A percentile compares a stretch with the other conserved stretches of the same genome.
Evolutionary conservation across 768 basidiomycete genomes (phyloP).

Genomic region (Mycena crocata): DNA sequence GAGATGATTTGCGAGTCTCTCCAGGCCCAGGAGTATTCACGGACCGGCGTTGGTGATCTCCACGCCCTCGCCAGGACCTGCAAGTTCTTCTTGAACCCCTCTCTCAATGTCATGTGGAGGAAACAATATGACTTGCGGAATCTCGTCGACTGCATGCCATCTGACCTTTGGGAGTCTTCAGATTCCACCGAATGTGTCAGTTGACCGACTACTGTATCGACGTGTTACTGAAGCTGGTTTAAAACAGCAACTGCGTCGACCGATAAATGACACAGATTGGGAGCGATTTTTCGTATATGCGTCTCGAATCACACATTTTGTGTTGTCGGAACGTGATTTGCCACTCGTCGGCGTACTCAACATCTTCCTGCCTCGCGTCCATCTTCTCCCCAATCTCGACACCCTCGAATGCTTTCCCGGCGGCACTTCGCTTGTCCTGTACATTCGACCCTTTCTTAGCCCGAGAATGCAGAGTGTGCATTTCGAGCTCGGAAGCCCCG

Average conservation of each 20-base stretch:
- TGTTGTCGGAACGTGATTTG: not conserved
- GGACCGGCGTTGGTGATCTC: not conserved
- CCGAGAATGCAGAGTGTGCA: not conserved
- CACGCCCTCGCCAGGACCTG: not conserved
- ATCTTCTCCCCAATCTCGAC: not conserved
- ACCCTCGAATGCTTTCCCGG: not conserved
- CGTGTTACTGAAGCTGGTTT: not conserved
- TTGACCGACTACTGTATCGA: not conserved
- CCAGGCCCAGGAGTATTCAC: not conserved
- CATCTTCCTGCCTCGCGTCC: not conserved
- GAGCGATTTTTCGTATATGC: not conserved
- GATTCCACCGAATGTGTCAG: not conserved
- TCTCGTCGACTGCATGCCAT: constrained; percentile 2
- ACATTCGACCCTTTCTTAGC: not conserved
- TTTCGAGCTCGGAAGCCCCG: no score
- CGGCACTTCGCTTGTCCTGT: not conserved
- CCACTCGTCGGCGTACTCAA: not conserved
- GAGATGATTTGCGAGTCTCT: not conserved
- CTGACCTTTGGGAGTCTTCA: not conserved
- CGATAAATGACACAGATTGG: not conserved
- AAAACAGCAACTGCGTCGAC: not conserved
- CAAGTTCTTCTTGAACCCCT: not conserved
- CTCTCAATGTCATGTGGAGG: not conserved
- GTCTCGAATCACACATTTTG: not conserved
- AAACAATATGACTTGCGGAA: not conserved